phyloP scores from a whole-genome alignment of 352 stramenopile species.

The Lagenidium giganteum region DNA sequence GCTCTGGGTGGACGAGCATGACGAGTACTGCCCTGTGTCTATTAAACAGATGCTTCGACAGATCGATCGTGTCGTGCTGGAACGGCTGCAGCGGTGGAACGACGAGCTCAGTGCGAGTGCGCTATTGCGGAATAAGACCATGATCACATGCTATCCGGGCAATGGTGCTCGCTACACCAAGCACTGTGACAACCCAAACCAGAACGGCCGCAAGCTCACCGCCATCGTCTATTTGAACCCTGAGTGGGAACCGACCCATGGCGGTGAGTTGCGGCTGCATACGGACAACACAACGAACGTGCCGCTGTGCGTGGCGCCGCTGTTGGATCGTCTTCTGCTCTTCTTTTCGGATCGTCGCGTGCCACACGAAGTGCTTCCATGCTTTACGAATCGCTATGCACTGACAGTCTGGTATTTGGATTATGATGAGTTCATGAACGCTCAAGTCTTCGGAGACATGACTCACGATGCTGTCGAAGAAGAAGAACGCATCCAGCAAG shows the following conservation, averaged over 20 bases:
- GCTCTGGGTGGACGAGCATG: slow-evolving; percentile 37
- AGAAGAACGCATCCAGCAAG: slow-evolving; percentile 13
- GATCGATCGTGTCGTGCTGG: slow-evolving; percentile 32
- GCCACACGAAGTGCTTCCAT: slow-evolving; percentile 36
- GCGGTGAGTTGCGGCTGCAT: slow-evolving; percentile 30
- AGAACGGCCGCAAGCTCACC: slow-evolving; percentile 41
- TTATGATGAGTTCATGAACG: slow-evolving; percentile 46
- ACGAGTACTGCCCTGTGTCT: slow-evolving; percentile 22
- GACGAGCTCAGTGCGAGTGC: slow-evolving; percentile 20
- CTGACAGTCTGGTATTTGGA: slow-evolving; percentile 63
- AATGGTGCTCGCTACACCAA: slow-evolving; percentile 30
- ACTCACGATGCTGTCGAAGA: slow-evolving; percentile 6
- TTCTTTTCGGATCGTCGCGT: slow-evolving; percentile 44
- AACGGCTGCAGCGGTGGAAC: slow-evolving; percentile 15
- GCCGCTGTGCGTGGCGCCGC: slow-evolving; percentile 5
- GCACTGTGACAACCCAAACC: slow-evolving; percentile 51
- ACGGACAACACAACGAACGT: neutral
- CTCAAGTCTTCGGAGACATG: slow-evolving; percentile 25
- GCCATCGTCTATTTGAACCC: slow-evolving; percentile 51
- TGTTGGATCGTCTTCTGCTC: slow-evolving; percentile 28
- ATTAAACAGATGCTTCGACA: slow-evolving; percentile 24
- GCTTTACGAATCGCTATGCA: slow-evolving; percentile 25
- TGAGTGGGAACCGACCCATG: slow-evolving; percentile 21
- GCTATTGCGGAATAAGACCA: slow-evolving; percentile 38
- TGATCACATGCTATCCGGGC: slow-evolving; percentile 48